Percentiles rank a stretch among this genome's conserved stretches.
phyloP scores from a whole-genome alignment of 2,329 filamentous ascomycete genomes.

The Cadophora gregata region DNA sequence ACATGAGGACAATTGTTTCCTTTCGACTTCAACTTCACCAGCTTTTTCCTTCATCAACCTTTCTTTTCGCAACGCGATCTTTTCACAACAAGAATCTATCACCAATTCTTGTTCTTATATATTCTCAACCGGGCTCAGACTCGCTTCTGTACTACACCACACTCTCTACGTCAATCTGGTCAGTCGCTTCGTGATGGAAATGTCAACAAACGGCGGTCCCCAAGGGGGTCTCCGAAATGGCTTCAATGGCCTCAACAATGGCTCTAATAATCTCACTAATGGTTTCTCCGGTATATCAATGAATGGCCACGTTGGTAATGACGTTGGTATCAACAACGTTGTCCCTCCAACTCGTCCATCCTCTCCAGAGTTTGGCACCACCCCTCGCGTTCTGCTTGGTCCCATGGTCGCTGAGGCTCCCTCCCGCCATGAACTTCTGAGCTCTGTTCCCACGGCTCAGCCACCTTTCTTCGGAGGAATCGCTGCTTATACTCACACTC shows the following conservation, averaged over 20 bases:
- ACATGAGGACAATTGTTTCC: constrained; percentile 11
- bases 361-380: not conserved
- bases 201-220: constrained; percentile 4
- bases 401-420: constrained; percentile 4
- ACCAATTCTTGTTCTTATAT: not conserved
- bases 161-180: not conserved
- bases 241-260: not conserved
- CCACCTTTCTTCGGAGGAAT: constrained; percentile 1
- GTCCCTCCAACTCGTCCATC: not conserved
- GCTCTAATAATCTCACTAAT: not conserved
- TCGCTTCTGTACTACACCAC: not conserved
- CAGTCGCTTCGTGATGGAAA: not conserved
- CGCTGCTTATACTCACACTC: not conserved
- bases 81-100: not conserved
- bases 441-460: not conserved
- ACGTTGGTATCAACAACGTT: not conserved
- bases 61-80: not conserved
- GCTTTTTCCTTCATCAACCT: not conserved
- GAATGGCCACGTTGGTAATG: not conserved
- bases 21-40: not conserved
- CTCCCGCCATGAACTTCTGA: not conserved
- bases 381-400: not conserved
- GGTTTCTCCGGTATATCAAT: not conserved
- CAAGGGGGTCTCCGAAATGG: not conserved
- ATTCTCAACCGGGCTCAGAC: not conserved